phyloP scores from a whole-genome alignment of 768 basidiomycete genomes.

The Suillus luteus region DNA sequence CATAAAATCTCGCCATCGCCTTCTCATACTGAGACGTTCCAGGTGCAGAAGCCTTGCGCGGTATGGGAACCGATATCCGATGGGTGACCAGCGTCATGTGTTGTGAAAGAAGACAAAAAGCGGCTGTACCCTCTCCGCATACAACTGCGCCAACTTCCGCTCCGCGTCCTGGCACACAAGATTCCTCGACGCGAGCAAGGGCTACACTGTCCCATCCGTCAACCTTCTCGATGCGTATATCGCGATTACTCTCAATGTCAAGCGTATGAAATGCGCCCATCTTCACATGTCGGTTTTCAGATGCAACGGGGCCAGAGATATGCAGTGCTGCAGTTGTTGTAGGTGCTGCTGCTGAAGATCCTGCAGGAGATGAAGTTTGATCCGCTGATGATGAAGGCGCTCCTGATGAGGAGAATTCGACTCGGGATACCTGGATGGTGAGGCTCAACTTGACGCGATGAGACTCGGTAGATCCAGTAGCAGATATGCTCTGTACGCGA shows the following conservation, averaged over 20 bases:
- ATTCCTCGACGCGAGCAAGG: slow-evolving; percentile 77
- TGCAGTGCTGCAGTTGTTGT: slow-evolving; percentile 65
- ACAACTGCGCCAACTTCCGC: slow-evolving; percentile 97
- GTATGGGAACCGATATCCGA: slow-evolving; percentile 85
- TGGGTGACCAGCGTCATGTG: slow-evolving; percentile 96
- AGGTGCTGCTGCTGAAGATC: slow-evolving; percentile 35
- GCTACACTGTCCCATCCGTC: slow-evolving; percentile 95
- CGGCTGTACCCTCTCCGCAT: slow-evolving; percentile 93
- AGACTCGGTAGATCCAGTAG: slow-evolving; percentile 93
- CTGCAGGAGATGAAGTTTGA: slow-evolving; percentile 33
- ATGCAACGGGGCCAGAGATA: slow-evolving; percentile 81
- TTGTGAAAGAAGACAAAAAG: slow-evolving; percentile 92
- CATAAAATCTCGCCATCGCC: slow-evolving; percentile 81
- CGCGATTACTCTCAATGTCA: slow-evolving; percentile 88
- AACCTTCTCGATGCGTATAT: slow-evolving; percentile 84
- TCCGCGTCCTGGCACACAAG: slow-evolving; percentile 90
- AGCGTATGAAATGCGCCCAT: slow-evolving; percentile 94
- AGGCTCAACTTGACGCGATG: slow-evolving; percentile 84
- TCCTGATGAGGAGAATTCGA: slow-evolving; percentile 80
- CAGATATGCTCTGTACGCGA: slow-evolving; percentile 85
- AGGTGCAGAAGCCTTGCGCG: slow-evolving; percentile 84
- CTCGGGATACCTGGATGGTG: slow-evolving; percentile 75
- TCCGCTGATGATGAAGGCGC: slow-evolving; percentile 50
- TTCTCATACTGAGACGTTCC: slow-evolving; percentile 90
- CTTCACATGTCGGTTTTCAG: slow-evolving; percentile 87